Evolutionary conservation across 192 early-diverging fungal species (phyloP).

Genomic region (Diversispora epigaea): DNA sequence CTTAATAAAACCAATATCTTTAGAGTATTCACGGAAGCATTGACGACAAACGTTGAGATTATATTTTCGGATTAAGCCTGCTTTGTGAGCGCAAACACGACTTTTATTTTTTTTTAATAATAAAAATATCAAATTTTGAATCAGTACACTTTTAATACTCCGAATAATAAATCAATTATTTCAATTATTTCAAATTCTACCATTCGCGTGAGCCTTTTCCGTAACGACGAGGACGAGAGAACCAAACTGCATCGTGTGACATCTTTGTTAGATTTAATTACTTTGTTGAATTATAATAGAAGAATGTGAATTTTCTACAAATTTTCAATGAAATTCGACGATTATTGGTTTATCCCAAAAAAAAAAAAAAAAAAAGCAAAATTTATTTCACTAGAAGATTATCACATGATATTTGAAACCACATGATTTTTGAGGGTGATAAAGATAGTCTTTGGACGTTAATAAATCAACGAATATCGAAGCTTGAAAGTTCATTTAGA

Average conservation of each 20-base stretch:
- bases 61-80: constrained; percentile 99
- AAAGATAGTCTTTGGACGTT: no score
- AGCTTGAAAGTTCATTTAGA: no score
- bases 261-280: constrained; percentile 52
- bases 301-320: no score
- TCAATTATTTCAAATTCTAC: constrained; percentile 42
- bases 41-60: constrained; percentile 98
- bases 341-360: no score
- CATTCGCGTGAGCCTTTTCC: constrained; percentile 99
- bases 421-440: no score
- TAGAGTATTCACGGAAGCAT: constrained; percentile 99
- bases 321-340: no score
- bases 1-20: constrained; percentile 99
- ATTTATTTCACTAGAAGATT: no score
- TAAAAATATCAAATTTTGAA: not conserved
- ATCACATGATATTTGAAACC: no score
- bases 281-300: no score
- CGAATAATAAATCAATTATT: constrained; percentile 24
- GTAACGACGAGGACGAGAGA: constrained; percentile 94
- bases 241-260: constrained; percentile 97
- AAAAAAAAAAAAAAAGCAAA: no score
- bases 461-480: no score
- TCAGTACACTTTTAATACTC: not conserved
- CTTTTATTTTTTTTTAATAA: constrained; percentile 39
- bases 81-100: constrained; percentile 98